A percentile compares a stretch with the other conserved stretches of the same genome.
These are phyloP conservation scores for Rhizophora mangle DNA, from an alignment of 345 rosid species.

Conservation along the genomic window DNA sequence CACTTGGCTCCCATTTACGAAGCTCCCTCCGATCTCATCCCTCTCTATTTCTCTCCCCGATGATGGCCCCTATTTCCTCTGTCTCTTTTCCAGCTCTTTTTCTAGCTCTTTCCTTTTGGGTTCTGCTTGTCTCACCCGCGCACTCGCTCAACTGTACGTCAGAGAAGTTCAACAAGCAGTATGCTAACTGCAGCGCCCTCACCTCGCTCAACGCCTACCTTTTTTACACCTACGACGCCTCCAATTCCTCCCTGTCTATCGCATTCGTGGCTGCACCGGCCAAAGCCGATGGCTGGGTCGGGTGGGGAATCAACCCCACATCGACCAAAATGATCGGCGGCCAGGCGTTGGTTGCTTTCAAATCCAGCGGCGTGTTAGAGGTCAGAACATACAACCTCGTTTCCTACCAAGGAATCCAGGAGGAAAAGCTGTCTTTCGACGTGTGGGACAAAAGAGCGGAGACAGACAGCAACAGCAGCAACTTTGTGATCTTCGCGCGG, in stretches of 20 bases:
- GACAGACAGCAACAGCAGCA: slow-evolving; percentile 6
- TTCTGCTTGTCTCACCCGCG: slow-evolving; percentile 39
- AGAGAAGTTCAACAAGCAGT: slow-evolving; percentile 25
- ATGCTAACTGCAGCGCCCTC: slow-evolving; percentile 24
- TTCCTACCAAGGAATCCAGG: slow-evolving; percentile 11
- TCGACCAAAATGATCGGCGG: slow-evolving; percentile 51
- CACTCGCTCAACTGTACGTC: slow-evolving; percentile 50
- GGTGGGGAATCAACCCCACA: slow-evolving; percentile 77
- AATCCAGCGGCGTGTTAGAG: slow-evolving; percentile 25
- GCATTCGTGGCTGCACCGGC: slow-evolving; percentile 14
- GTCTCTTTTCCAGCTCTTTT: background rate
- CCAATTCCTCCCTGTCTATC: slow-evolving; percentile 15
- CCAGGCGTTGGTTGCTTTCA: slow-evolving; percentile 61
- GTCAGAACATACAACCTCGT: slow-evolving; percentile 24
- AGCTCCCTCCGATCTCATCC: too few species aligned
- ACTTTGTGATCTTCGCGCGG: slow-evolving; percentile 17
- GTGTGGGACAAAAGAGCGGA: slow-evolving; percentile 18
- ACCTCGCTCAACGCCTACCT: slow-evolving; percentile 15
- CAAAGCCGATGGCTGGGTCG: slow-evolving; percentile 54
- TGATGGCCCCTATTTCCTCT: too few species aligned
- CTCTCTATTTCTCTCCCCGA: too few species aligned
- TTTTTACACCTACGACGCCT: slow-evolving; percentile 16
- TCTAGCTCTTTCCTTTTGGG: slow-evolving; percentile 19
- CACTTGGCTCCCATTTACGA: too few species aligned
- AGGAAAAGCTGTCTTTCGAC: slow-evolving; percentile 20